Percentiles rank a stretch among this genome's conserved stretches.
phyloP scores from a whole-genome alignment of 129 eudicot genomes.

The Chrysanthemum makinoi region DNA sequence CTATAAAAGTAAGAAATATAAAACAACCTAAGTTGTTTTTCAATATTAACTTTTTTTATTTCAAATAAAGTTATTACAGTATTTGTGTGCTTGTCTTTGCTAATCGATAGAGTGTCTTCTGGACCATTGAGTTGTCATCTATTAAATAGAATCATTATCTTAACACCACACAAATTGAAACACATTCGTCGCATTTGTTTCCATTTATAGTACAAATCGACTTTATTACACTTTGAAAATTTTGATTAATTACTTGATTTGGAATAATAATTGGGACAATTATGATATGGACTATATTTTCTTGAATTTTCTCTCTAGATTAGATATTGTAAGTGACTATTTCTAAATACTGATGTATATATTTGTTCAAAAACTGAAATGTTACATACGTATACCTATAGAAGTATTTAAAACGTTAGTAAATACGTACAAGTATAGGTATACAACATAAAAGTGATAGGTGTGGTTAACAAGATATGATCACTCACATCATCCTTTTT shows the following conservation, averaged over 20 bases:
- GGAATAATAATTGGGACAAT: slow-evolving; percentile 17
- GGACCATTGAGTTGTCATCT: slow-evolving; percentile 32
- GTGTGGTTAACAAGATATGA: slow-evolving; percentile 3
- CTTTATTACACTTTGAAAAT: slow-evolving; percentile 23
- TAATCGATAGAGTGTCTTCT: slow-evolving; percentile 26
- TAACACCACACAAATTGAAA: slow-evolving; percentile 29
- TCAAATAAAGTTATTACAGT: neutral
- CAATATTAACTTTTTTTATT: no score
- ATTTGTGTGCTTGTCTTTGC: slow-evolving; percentile 15
- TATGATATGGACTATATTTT: neutral
- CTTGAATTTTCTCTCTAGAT: neutral
- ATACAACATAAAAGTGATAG: neutral
- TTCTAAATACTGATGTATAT: slow-evolving; percentile 13
- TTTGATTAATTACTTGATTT: slow-evolving; percentile 17
- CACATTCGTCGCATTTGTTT: slow-evolving; percentile 31
- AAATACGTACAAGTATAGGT: slow-evolving; percentile 23
- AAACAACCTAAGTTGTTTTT: no score
- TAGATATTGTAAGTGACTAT: neutral
- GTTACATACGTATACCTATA: slow-evolving; percentile 11
- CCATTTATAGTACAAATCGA: slow-evolving; percentile 30
- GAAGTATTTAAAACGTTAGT: neutral
- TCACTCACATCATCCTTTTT: slow-evolving; percentile 25
- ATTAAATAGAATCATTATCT: slow-evolving; percentile 25
- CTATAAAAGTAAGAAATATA: no score
- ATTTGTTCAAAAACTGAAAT: neutral